Base-by-base conservation (phyloP, 2,329 filamentous ascomycete genomes). In the Cryphonectria japonica region DNA sequence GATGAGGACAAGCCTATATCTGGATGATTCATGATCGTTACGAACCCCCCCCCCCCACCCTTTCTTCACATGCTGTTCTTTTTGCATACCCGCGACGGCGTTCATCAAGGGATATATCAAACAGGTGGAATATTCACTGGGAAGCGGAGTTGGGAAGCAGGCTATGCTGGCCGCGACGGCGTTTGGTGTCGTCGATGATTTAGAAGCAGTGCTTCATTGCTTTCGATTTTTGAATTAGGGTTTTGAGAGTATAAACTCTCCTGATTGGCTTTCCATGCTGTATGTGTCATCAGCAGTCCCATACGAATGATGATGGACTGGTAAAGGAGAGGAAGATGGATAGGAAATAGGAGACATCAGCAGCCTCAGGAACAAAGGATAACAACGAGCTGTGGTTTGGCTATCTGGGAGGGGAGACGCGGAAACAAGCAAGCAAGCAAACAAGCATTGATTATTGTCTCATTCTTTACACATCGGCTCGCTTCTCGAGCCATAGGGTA, bases 1-100 rank as follows among this genome's bases (percentile, higher is more conserved):
- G 41, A 61, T 66, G 69, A 19, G 22, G 54, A 63, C 52, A 61
- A 67, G 54, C 61, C 62, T 68, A 19, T 59, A 65, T 67, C 65
- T 57, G 68, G 70, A 72, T 70, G 72, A 73, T 52, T 73, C 59
- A 73, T 64, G 72, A 73, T 70, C 68, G 67, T 70, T 72, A 73
- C 70, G 72, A 72, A 70, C 64, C 46, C 54, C 60, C 46, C 46
- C 7, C 1, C 19, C 46, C 22, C 19, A 2, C 9, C 9, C 7
- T 50, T 59, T 59, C 39, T 61, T 61, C 62, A 71, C 54, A 52
- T 69, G 65, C 65, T 67, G 61, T 67, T 66, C 43, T 67, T 72
- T 66, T 68, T 73, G 72, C 72, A 73, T 73, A 69, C 54, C 68
- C 66, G 68, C 69, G 70, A 70, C 50, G 66, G 52, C 52, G 52